Percentiles rank a stretch among this genome's conserved stretches.
Evolutionary conservation across 345 rosid genomes (phyloP).

Genomic region (Eucalyptus regnans): DNA sequence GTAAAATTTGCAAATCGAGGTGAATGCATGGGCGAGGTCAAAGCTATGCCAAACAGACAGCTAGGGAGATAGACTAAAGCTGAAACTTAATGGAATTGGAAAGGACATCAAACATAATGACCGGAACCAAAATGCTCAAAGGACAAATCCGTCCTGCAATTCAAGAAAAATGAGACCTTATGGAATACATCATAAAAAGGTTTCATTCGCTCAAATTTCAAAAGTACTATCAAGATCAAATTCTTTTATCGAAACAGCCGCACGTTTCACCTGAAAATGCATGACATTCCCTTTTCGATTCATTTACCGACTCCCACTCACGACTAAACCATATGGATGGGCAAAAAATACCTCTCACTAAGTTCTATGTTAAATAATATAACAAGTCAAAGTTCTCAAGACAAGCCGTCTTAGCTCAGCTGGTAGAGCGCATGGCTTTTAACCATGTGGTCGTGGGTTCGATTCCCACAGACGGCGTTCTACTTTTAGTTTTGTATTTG

Average conservation of each 20-base stretch:
- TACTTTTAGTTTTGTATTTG: not conserved
- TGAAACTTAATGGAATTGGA: not conserved
- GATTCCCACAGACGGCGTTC: slow-evolving; percentile 65
- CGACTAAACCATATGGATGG: no score
- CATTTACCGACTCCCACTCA: not conserved
- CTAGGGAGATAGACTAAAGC: not conserved
- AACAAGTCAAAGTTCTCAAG: rapidly evolving
- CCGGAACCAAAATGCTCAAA: not conserved
- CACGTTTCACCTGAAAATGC: not conserved
- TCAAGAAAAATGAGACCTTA: not conserved
- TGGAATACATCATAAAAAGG: not conserved
- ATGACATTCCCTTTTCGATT: not conserved
- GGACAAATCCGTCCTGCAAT: not conserved
- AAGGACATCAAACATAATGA: not conserved
- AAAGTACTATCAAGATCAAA: not conserved
- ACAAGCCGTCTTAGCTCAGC: slow-evolving; percentile 55
- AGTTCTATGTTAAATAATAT: rapidly evolving
- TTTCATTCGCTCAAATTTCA: not conserved
- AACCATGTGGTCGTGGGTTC: slow-evolving; percentile 82
- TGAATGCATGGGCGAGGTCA: not conserved
- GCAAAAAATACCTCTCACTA: no score
- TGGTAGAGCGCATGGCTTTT: slow-evolving; percentile 84
- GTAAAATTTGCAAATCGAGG: not conserved
- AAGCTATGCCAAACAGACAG: not conserved
- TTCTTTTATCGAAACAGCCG: not conserved